Conservation (phyloP, 805 yeast genomes). For the Hanseniaspora meyeri region DNA sequence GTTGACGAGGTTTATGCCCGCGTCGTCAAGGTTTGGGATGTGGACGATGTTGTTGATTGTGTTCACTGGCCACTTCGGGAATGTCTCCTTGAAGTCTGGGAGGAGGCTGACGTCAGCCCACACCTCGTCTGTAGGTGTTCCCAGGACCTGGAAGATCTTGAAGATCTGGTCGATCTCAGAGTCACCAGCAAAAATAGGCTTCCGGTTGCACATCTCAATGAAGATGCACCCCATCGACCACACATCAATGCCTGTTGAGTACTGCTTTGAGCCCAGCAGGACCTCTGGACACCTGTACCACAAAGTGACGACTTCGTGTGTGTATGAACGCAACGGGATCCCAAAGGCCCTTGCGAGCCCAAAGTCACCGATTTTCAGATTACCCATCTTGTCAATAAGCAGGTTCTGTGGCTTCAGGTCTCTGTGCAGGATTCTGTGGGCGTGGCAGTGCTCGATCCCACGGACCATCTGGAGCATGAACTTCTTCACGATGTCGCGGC, state of each 20-base stretch:
- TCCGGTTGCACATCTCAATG: constrained; percentile 97
- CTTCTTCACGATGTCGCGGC: constrained; percentile 69
- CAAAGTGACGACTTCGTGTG: constrained; percentile 92
- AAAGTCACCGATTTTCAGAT: constrained; percentile 86
- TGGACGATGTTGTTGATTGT: constrained; percentile 74
- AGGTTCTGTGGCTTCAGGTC: constrained; percentile 92
- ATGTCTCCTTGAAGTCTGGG: constrained; percentile 76
- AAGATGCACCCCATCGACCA: constrained; percentile 98
- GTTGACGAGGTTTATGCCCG: constrained; percentile 74
- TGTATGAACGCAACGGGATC: constrained; percentile 91
- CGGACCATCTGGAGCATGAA: constrained; percentile 88
- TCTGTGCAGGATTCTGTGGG: constrained; percentile 53
- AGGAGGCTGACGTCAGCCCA: constrained; percentile 95
- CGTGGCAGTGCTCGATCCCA: constrained; percentile 64
- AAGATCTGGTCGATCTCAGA: constrained; percentile 91
- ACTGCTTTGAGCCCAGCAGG: constrained; percentile 83
- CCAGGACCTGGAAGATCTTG: constrained; percentile 85
- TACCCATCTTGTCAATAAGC: constrained; percentile 79
- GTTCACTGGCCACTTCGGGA: constrained; percentile 79
- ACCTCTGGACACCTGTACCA: constrained; percentile 99
- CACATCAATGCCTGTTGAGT: constrained; percentile 92
- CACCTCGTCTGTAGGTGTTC: constrained; percentile 88
- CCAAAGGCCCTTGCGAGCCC: constrained; percentile 97
- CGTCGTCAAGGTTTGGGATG: constrained; percentile 46
- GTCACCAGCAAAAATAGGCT: constrained; percentile 91